phyloP scores from a whole-genome alignment of 1,284 basidiomycete species.

The Veloporphyrellus conicus region DNA sequence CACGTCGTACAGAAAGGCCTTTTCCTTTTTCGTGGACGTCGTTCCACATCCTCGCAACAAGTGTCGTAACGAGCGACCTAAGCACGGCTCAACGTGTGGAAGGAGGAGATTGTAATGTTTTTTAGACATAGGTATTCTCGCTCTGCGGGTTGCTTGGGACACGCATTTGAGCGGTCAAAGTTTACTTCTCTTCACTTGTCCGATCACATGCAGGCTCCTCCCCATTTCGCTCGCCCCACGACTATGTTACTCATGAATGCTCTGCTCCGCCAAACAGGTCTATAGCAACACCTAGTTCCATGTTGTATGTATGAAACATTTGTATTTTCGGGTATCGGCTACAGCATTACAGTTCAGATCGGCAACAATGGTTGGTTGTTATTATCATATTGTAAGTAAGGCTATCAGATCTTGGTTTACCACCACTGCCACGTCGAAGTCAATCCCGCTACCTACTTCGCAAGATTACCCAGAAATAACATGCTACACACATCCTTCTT shows the following conservation, averaged over 20 bases:
- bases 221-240: not conserved
- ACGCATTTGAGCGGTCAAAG: conserved; percentile 12
- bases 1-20: conserved; percentile 28
- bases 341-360: not conserved
- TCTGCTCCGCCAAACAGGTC: not conserved
- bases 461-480: no score
- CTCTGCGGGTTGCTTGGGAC: conserved; percentile 11
- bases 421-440: no score
- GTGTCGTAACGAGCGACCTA: conserved; percentile 65
- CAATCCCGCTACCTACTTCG: no score
- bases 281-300: not conserved
- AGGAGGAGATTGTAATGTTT: conserved; percentile 39
- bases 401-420: no score
- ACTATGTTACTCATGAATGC: no score
- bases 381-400: no score
- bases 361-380: not conserved
- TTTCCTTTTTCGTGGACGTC: conserved; percentile 49
- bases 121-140: conserved; percentile 16
- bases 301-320: not conserved
- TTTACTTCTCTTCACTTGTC: conserved; percentile 1
- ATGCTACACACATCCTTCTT: no score
- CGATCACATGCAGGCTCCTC: not conserved
- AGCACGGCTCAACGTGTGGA: conserved; percentile 61
- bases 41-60: conserved; percentile 60
- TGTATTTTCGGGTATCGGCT: not conserved